Evolutionary conservation across 2,329 filamentous ascomycete species (phyloP).

Genomic region (Ceratocystis albifundus): DNA sequence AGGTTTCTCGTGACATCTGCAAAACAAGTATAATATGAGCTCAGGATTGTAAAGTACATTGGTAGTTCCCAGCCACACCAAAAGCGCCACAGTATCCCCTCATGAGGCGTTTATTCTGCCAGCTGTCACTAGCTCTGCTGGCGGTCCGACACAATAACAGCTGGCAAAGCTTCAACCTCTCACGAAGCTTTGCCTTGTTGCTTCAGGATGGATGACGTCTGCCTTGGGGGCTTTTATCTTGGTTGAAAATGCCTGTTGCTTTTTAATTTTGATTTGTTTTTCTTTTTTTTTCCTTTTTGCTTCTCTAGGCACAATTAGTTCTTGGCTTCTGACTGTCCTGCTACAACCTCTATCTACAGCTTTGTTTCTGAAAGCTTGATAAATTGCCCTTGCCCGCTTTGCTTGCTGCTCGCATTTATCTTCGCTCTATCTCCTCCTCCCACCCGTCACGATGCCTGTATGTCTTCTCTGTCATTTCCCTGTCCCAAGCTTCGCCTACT

Average conservation of each 20-base stretch:
- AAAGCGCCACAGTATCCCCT: background rate
- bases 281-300: background rate
- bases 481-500: background rate
- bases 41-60: background rate
- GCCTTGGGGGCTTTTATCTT: background rate
- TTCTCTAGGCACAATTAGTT: background rate
- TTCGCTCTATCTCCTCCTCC: background rate
- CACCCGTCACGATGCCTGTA: conserved; percentile 11
- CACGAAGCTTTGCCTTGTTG: background rate
- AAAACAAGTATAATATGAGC: background rate
- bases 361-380: background rate
- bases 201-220: background rate
- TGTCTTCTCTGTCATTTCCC: background rate
- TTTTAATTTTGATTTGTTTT: background rate
- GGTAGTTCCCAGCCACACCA: background rate
- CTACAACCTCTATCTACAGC: background rate
- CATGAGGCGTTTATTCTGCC: background rate
- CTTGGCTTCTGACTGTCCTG: background rate
- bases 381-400: background rate
- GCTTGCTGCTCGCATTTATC: background rate
- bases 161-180: background rate
- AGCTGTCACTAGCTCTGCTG: conserved; percentile 4
- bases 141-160: background rate
- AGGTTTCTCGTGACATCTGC: background rate
- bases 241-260: background rate